Evolutionary conservation across 306 rosid species (phyloP).

Genomic region (Astragalus membranaceus): DNA sequence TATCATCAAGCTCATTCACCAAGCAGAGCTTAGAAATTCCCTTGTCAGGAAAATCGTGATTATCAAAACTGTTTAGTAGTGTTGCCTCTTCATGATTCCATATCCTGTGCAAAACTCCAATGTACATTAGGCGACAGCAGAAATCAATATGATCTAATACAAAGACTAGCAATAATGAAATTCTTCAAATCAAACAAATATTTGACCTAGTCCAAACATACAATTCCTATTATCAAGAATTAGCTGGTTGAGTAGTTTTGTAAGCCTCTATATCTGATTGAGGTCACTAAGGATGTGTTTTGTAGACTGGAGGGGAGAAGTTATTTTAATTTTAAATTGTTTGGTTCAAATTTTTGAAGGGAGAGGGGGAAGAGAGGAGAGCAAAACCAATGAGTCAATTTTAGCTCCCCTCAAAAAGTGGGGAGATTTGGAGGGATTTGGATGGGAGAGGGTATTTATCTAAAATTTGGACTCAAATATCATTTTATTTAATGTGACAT

Average conservation of each 20-base stretch:
- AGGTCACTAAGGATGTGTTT: neutral
- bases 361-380: too few species aligned
- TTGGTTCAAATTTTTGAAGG: too few species aligned
- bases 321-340: too few species aligned
- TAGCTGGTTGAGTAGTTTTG: neutral
- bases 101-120: conserved; percentile 42
- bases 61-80: conserved; percentile 84
- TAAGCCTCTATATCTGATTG: neutral
- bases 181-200: neutral
- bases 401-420: too few species aligned
- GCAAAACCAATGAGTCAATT: too few species aligned
- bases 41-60: conserved; percentile 84
- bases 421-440: too few species aligned
- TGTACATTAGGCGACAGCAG: conserved; percentile 9
- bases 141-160: neutral
- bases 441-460: too few species aligned
- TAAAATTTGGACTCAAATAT: too few species aligned
- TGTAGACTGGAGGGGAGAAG: too few species aligned
- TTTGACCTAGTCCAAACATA: neutral
- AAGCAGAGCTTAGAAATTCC: conserved; percentile 93
- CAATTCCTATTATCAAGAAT: neutral
- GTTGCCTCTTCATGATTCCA: conserved; percentile 86
- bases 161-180: conserved; percentile 1
- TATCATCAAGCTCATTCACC: conserved; percentile 92
- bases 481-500: too few species aligned